Base-by-base conservation (phyloP, 805 yeast genomes). In the Candida nonsorbophila region DNA sequence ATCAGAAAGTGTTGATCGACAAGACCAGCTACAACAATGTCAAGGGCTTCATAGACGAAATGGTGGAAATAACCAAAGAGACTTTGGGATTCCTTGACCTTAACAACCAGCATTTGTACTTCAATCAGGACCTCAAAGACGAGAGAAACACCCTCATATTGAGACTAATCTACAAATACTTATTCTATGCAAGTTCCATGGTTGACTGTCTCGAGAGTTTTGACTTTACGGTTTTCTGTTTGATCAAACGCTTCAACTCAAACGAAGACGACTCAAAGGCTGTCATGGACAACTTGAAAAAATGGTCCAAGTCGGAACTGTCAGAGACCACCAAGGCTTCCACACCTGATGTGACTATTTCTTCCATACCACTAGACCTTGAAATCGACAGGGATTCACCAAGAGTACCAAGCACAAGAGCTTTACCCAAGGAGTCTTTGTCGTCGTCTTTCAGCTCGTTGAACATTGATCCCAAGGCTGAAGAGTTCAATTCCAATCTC, bases 201-300 rank as follows among this genome's bases (percentile, higher is more conserved):
- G 49, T 77, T 34, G 77, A 76, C 43, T 47, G 67, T 10, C 45
- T 77, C 27, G 84, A 78, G 47, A 67, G 80, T 5, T 67, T 79
- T 32, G 86, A 79, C 44, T 74, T 78, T 37, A 64, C 79, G 10
- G 63, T 79, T 13, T 72, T 72, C 53, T 44, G 69, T 42, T 48
- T 67, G 37, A 65, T 61, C 22, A 51, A 62, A 40, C 36, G 64
- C 39, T 44, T 47, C 35, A 36, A 45, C 8, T 42, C 51, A 7
- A 36, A 34, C 11, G 42, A 35, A 20, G 47, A 44, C 14, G 46
- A 41, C 17, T 35, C 38, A 16, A 40, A 37, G 8, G 30, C 26
- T n/a, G 23, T 40, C 6, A 21, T 27, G 29, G 28, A 34, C 4
- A 17, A 19, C 14, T 34, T 28, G 19, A 30, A 28, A 10, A 20